Base-by-base conservation (phyloP, 2,329 filamentous ascomycete species). In the Colletotrichum sp. region DNA sequence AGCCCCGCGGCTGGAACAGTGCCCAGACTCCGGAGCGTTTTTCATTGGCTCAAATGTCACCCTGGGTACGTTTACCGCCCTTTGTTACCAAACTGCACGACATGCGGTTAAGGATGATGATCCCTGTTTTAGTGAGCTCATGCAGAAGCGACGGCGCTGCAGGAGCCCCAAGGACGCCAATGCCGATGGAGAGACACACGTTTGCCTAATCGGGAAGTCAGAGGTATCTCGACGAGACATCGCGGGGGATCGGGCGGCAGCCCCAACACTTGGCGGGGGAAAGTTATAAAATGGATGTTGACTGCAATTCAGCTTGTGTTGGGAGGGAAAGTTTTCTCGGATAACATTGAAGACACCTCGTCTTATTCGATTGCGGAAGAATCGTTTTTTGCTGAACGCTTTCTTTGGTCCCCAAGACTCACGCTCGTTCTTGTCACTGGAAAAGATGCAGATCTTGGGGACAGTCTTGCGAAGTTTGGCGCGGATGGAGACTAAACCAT, bases 401-500 rank as follows among this genome's bases (percentile, higher is more conserved):
- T 27, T 27, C 24, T 27, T n/a, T 8, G 16, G 16, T 58, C 47
- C 47, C 47, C 47, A 66, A 66, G 59, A 24, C 21, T 66, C 47
- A 27, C 47, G 31, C 13, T 62, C 5, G 12, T 51, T 51, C 11
- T 51, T 24, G 33, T 3, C 33, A 27, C 27, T 4, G 27, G 8
- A 27, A 51, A 68, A 51, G 29, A 68, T 68, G 66, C 66, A 68
- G 55, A 68, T 68, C 36, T 61, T 68, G 66, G 51, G 51, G 55
- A 59, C 66, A 6, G 66, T 68, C 6, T 21, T 61, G 12, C 66
- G 66, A 8, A 59, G 47, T 8, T 57, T 68, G 34, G 66, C 55
- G 24, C 55, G 33, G 27, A 27, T 51, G 55, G 66, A 68, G 21
- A 33, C 51, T 2, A 68, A 59, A 31, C 66, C 66, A 11, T 68